phyloP scores from a whole-genome alignment of 2,329 filamentous ascomycete genomes.

The Pleomassaria siparia region DNA sequence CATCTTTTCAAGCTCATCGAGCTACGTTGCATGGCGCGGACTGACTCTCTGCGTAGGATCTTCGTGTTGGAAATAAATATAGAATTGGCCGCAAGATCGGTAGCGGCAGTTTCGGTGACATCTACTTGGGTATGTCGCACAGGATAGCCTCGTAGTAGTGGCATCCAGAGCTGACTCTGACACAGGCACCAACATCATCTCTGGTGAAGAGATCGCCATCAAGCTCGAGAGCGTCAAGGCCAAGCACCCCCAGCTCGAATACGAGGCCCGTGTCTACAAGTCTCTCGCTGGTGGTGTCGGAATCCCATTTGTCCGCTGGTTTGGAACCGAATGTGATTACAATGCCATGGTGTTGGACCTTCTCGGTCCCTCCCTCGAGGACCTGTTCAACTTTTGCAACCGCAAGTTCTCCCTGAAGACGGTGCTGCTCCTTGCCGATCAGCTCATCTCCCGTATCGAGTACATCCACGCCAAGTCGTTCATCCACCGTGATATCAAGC shows the following conservation, averaged over 20 bases:
- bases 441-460: conserved; percentile 98
- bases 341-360: conserved; percentile 99
- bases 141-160: conserved; percentile 2
- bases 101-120: conserved; percentile 95
- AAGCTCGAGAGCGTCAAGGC: conserved; percentile 99
- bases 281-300: conserved; percentile 92
- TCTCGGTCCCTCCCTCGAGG: conserved; percentile 91
- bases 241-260: conserved; percentile 98
- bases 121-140: conserved; percentile 72
- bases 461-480: conserved; percentile 99
- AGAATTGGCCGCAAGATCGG: conserved; percentile 99
- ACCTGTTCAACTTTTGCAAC: conserved; percentile 99
- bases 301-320: conserved; percentile 99
- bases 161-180: conserved; percentile 19
- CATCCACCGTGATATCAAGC: conserved; percentile 99
- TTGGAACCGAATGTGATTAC: conserved; percentile 99
- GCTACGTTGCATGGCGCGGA: conserved; percentile 16
- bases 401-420: conserved; percentile 99
- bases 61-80: conserved; percentile 99
- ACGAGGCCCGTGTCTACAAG: conserved; percentile 92
- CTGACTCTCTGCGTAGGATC: conserved; percentile 69
- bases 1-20: conserved; percentile 12
- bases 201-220: conserved; percentile 98
- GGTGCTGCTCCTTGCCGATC: conserved; percentile 91
- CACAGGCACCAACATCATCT: conserved; percentile 96